Evolutionary conservation across 345 rosid species (phyloP), one percentile per base, ranked within the genome.

Genomic region (Chamaenerion angustifolium): DNA sequence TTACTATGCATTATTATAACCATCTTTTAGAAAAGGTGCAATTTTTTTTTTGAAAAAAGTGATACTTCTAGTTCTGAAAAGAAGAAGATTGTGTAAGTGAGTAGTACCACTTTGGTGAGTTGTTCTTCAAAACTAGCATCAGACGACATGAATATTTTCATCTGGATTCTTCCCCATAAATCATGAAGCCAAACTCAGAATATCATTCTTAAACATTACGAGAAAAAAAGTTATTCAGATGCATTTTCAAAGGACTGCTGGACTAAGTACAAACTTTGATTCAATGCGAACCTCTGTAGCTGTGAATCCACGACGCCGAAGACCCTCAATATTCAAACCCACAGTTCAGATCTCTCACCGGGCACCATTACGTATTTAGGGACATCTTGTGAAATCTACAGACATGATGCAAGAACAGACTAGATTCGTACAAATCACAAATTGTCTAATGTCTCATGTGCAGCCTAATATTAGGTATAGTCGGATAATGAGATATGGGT

Each of bases 281-380:
- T 31, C 37, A 31, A 31, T 31, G 37, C 1, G 11, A 52, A 82
- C 96, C 96, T 92, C 95, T 54, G 65, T 44, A 59, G 53, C 58
- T 1, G 68, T 70, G 61, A 87, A 87, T 68, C 90, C 88, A 74
- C 57, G 66, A 42, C 95, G 88, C 46, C 74, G 79, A 59, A 87
- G 95, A 52, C 98, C 95, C 58, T 87, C 93, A 45, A 82, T 67
- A 70, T 92, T 87, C 64, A 87, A 66, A 71, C 98, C 95, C 82
- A 88, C 67, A 92, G 85, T 67, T 78, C 85, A 16, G 95, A 83
- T 74, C 98, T 76, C 67, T 80, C 93, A 60, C 95, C 95, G 54
- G 87, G 62, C 53, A 92, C 96, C 98, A 92, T 77, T 56, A 71
- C 71, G 69, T 78, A 92, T 64, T 64, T 87, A 42, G 95, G 98